Percentiles rank a stretch among this genome's conserved stretches.
phyloP scores from a whole-genome alignment of 441 rosid species.

The Adansonia gregorii region DNA sequence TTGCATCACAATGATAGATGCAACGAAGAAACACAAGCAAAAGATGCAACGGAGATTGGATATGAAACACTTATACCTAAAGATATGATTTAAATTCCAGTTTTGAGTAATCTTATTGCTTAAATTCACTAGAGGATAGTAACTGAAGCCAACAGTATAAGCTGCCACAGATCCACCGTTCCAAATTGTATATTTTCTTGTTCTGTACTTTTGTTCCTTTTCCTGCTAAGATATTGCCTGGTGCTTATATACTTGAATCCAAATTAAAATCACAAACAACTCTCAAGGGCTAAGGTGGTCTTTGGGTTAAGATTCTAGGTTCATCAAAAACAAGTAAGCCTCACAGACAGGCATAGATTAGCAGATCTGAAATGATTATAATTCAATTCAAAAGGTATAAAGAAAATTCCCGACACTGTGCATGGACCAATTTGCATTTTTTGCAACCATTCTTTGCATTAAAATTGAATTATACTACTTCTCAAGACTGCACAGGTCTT shows the following conservation, averaged over 20 bases:
- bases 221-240: neutral
- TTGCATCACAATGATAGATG: neutral
- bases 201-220: neutral
- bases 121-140: neutral
- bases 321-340: neutral
- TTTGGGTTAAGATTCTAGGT: neutral
- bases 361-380: neutral
- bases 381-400: constrained; percentile 1
- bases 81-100: neutral
- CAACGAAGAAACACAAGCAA: neutral
- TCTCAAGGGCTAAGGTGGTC: neutral
- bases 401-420: neutral
- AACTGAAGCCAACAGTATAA: neutral
- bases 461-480: neutral
- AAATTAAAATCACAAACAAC: neutral
- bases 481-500: neutral
- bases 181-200: neutral
- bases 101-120: constrained; percentile 8
- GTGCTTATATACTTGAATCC: neutral
- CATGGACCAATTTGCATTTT: neutral
- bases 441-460: neutral
- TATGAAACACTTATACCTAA: neutral
- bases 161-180: neutral
- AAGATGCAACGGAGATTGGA: neutral
- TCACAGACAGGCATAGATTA: neutral